These are phyloP conservation scores for Xylaria curta DNA, from an alignment of 495 filamentous ascomycete genomes.

Conservation along the genomic window DNA sequence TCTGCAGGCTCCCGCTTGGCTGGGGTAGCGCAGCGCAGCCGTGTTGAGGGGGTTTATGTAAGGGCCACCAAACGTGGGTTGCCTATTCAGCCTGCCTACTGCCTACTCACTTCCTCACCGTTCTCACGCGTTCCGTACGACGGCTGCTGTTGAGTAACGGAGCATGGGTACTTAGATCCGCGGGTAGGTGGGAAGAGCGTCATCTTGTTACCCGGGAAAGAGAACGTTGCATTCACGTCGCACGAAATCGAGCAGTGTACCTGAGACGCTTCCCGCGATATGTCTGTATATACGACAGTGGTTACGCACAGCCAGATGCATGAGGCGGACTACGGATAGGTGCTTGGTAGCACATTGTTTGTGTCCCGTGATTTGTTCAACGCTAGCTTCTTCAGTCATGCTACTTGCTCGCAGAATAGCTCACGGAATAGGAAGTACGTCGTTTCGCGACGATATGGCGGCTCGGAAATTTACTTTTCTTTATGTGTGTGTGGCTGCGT, in stretches of 20 bases:
- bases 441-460: neutral
- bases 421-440: neutral
- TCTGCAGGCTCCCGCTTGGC: neutral
- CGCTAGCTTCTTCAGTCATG: neutral
- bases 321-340: neutral
- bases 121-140: neutral
- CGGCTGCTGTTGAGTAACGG: conserved; percentile 13
- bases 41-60: neutral
- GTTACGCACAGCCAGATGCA: conserved; percentile 1
- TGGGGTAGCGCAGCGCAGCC: neutral
- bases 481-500: neutral
- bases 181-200: neutral
- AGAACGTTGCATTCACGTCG: conserved; percentile 23
- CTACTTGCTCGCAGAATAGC: neutral
- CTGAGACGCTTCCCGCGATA: neutral
- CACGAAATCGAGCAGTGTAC: neutral
- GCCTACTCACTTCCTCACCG: neutral
- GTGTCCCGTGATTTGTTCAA: neutral
- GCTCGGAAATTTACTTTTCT: neutral
- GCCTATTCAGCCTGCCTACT: neutral
- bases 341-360: neutral
- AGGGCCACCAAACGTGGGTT: neutral
- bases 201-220: conserved; percentile 7
- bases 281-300: neutral
- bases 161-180: neutral